A percentile compares a stretch with the other conserved stretches of the same genome.
These are phyloP conservation scores for Sphagnum magellanicum DNA, from an alignment of 228 moss, liverwort and hornwort species.

Conservation along the genomic window DNA sequence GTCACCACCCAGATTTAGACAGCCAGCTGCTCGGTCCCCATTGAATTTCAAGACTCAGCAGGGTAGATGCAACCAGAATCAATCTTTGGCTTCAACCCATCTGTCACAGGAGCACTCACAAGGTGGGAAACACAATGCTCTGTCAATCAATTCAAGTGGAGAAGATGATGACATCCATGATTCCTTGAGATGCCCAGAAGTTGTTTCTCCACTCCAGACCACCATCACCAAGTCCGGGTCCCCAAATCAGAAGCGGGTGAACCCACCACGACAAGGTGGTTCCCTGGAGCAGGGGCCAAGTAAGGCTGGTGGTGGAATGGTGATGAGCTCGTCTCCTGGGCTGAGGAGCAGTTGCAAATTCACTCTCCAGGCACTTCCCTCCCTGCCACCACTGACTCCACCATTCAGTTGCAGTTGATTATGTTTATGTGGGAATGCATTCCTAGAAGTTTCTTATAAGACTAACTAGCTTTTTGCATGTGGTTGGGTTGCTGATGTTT, in stretches of 20 bases:
- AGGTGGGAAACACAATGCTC: slow-evolving; percentile 23
- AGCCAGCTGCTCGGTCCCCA: slow-evolving; percentile 65
- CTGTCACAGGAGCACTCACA: slow-evolving; percentile 32
- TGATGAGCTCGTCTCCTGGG: slow-evolving; percentile 41
- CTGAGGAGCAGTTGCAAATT: slow-evolving; percentile 63
- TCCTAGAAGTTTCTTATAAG: no score
- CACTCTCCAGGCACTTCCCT: slow-evolving; percentile 56
- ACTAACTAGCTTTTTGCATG: no score
- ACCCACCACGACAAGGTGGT: slow-evolving; percentile 65
- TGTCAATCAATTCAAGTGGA: slow-evolving; percentile 29
- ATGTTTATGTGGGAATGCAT: background rate
- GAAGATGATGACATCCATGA: slow-evolving; percentile 89
- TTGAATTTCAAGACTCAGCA: slow-evolving; percentile 29
- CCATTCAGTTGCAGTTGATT: slow-evolving; percentile 34
- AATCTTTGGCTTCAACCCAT: slow-evolving; percentile 38
- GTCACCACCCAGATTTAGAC: slow-evolving; percentile 53
- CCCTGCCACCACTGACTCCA: slow-evolving; percentile 30
- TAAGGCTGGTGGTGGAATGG: slow-evolving; percentile 15
- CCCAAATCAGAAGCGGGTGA: slow-evolving; percentile 88
- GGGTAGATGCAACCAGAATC: slow-evolving; percentile 22
- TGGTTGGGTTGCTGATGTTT: no score
- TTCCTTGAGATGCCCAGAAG: slow-evolving; percentile 62
- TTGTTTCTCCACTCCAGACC: slow-evolving; percentile 52
- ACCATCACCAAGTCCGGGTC: slow-evolving; percentile 80
- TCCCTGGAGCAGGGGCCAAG: slow-evolving; percentile 26